phyloP scores from a whole-genome alignment of 495 filamentous ascomycete genomes.

The Penicillium desertorum region DNA sequence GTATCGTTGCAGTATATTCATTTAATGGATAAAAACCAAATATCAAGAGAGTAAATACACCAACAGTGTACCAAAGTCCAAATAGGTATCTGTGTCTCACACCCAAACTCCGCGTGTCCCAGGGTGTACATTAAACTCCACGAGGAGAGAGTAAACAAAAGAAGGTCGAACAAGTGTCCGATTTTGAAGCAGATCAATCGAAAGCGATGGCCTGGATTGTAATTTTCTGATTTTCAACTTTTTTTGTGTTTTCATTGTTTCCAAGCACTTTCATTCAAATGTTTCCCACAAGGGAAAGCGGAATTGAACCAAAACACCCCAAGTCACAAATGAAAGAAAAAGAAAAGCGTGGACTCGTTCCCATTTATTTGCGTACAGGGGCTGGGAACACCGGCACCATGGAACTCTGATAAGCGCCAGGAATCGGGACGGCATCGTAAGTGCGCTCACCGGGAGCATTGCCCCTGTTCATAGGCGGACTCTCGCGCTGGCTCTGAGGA shows the following conservation, averaged over 20 bases:
- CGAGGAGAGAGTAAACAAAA: slow-evolving; percentile 12
- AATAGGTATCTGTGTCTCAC: slow-evolving; percentile 24
- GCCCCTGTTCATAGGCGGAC: slow-evolving; percentile 31
- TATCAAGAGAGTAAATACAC: slow-evolving; percentile 12
- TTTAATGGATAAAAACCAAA: slow-evolving; percentile 11
- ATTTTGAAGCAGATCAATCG: slow-evolving; percentile 6
- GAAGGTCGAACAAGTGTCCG: slow-evolving; percentile 7
- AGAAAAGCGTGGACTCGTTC: slow-evolving; percentile 4
- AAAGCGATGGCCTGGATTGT: neutral
- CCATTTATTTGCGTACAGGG: slow-evolving; percentile 30
- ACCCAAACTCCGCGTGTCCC: slow-evolving; percentile 16
- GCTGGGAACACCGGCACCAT: slow-evolving; percentile 39
- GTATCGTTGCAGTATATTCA: slow-evolving; percentile 6
- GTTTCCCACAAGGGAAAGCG: neutral
- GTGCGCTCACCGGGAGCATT: slow-evolving; percentile 49
- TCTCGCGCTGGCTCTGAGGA: slow-evolving; percentile 29
- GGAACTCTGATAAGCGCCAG: slow-evolving; percentile 49
- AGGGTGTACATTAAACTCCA: slow-evolving; percentile 18
- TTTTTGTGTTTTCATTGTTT: slow-evolving; percentile 12
- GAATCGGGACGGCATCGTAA: slow-evolving; percentile 54
- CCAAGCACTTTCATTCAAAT: neutral
- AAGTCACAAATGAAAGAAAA: neutral
- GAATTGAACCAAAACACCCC: neutral
- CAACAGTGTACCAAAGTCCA: slow-evolving; percentile 16
- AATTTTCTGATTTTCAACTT: slow-evolving; percentile 16